Base-by-base conservation (phyloP, 176 grass and related monocot species). In the Chrysopogon serrulatus region DNA sequence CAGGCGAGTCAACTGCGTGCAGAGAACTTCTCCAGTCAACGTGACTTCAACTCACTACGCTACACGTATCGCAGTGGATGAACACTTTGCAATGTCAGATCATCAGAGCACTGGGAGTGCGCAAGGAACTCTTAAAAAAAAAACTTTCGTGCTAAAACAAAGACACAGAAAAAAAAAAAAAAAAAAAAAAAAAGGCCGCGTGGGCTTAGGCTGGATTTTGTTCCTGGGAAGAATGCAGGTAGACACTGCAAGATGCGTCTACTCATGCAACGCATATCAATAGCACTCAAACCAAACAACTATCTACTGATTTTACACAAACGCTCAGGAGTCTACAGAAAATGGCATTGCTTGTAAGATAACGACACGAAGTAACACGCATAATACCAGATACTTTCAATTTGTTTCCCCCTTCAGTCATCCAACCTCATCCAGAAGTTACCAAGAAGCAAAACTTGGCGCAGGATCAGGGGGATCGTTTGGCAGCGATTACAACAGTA, bases 371-470 rank as follows among this genome's bases (percentile, higher is more conserved):
- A 59, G 7, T 57, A 12, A 10, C 54, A 59, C 3, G 23, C 10
- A 0, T 3, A 11, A 59, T 26, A 59, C 10, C 10, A 26, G n/a
- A 57, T 23, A 54, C 49, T 61, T 14, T 61, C 1, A 43, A 6
- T 49, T 78, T 21, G 28, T 45, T 63, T 21, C 34, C 61, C 71
- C 73, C 33, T 37, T 47, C 21, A 56, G 53, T 71, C n/a, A 45
- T 45, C 41, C 2, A 17, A 30, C 47, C 63, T 45, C 71, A 42
- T 62, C 87, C 47, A 62, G 48, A 89, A 80, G 64, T 71, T 69
- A 54, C 54, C 72, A 53, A 43, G 42, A 35, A 78, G 31, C 73
- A 90, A 82, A 78, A 82, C 37, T 82, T 83, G 72, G 53, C 40
- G 33, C 54, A 56, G 33, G 43, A 86, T 73, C 77, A 57, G 34